Evolutionary conservation across 2,329 filamentous ascomycete genomes (phyloP), one percentile per base, ranked within the genome.

Genomic region (Beauveria varroae): DNA sequence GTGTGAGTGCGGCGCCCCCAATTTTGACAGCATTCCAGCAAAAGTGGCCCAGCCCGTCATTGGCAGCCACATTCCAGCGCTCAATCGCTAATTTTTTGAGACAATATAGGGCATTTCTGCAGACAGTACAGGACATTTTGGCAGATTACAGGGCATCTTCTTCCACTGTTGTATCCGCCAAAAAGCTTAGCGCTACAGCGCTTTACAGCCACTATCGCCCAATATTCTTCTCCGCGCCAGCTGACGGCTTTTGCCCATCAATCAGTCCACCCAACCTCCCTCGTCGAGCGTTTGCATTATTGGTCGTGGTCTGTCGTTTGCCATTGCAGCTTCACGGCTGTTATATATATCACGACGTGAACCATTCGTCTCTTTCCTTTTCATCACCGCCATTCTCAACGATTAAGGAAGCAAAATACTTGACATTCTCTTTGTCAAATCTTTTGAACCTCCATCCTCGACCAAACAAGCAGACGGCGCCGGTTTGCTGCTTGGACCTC

Each of bases 21-120:
- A 41, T 16, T 24, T 57, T 18, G 4, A 22, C 5, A n/a, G 30
- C 55, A 58, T 58, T 58, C 55, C 55, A 57, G 43, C 16, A n/a
- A 1, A 18, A 18, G 40, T 43, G 40, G 49, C 12, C 49, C 24
- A 28, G 41, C 43, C 43, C 10, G 44, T 20, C 43, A 57, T 49
- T 49, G 55, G 55, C 55, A 57, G 43, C 49, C 28, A 26, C 37
- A 57, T 57, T 57, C 55, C 55, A 57, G 43, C 20, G 40, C 22
- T 43, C 9, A 28, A 6, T 24, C 41, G 40, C 53, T 56, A 56
- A 56, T 26, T 12, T 10, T 34, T 5, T 34, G 10, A 12, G 30
- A 34, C 30, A 34, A 34, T 34, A 34, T 10, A 34, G 30, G 30
- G 18, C 26, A 34, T 37, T 18, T 18, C 18, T n/a, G 14, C n/a